phyloP scores from a whole-genome alignment of 2,329 filamentous ascomycete species.

The Penicillium digitatum region DNA sequence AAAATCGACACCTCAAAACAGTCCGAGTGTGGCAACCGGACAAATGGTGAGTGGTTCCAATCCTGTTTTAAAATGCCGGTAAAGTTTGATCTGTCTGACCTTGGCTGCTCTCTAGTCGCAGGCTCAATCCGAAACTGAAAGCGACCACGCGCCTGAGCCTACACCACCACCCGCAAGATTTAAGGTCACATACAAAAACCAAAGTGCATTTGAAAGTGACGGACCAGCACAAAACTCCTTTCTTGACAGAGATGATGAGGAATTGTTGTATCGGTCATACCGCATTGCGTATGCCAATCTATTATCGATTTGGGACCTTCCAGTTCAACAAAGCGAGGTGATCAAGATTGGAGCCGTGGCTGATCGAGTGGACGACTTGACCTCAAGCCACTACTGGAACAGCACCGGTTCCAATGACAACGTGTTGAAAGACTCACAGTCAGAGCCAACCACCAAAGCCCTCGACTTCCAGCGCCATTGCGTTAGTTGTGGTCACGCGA shows the following conservation, averaged over 20 bases:
- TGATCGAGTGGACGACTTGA: constrained; percentile 31
- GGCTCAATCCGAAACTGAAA: constrained; percentile 39
- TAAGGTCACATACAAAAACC: constrained; percentile 54
- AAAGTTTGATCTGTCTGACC: constrained; percentile 29
- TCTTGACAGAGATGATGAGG: constrained; percentile 47
- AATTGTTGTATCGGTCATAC: constrained; percentile 51
- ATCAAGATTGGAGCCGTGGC: constrained; percentile 52
- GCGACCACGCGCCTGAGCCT: constrained; percentile 29
- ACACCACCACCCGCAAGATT: constrained; percentile 35
- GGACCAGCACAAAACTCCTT: constrained; percentile 46
- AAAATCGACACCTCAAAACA: constrained; percentile 36
- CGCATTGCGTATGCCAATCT: constrained; percentile 56
- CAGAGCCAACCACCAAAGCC: constrained; percentile 22
- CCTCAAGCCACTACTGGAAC: constrained; percentile 22
- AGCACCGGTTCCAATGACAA: constrained; percentile 26
- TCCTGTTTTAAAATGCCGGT: constrained; percentile 23
- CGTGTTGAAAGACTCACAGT: constrained; percentile 22
- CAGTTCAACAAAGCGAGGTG: constrained; percentile 54
- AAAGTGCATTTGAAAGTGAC: constrained; percentile 54
- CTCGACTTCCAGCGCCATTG: constrained; percentile 45
- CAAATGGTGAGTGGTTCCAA: constrained; percentile 30
- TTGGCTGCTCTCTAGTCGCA: constrained; percentile 31
- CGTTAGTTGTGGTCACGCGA: constrained; percentile 37
- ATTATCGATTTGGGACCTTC: constrained; percentile 56
- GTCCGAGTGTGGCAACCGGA: constrained; percentile 28